phyloP scores from a whole-genome alignment of 2,329 filamentous ascomycete species.

The Cladorrhinum sp. region DNA sequence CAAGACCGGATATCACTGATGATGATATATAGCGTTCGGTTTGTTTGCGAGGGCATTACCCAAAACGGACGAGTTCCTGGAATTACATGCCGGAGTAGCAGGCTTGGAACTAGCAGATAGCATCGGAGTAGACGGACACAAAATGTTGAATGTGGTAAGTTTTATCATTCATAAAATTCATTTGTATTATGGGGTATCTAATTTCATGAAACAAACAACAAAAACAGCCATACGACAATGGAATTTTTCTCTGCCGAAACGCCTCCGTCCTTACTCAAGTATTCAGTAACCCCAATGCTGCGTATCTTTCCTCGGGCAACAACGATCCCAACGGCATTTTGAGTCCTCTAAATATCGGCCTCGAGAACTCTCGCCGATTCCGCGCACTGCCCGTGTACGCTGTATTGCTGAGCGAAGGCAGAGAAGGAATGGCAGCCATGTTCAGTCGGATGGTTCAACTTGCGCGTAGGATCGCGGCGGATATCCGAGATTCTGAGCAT shows the following conservation, averaged over 20 bases:
- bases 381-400: constrained; percentile 87
- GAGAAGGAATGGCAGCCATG: constrained; percentile 64
- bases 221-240: constrained; percentile 77
- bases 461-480: constrained; percentile 63
- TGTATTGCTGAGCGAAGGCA: constrained; percentile 71
- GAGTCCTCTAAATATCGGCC: constrained; percentile 81
- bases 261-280: constrained; percentile 56
- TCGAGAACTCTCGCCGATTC: constrained; percentile 91
- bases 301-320: constrained; percentile 60
- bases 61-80: constrained; percentile 52
- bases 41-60: constrained; percentile 71
- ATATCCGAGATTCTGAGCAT: constrained; percentile 56
- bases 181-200: background rate
- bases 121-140: constrained; percentile 83
- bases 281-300: constrained; percentile 82
- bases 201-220: background rate
- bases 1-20: background rate
- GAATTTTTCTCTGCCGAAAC: constrained; percentile 78
- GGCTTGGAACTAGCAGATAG: constrained; percentile 82
- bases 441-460: constrained; percentile 70
- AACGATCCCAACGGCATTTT: constrained; percentile 49
- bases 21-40: constrained; percentile 64
- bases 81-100: constrained; percentile 48
- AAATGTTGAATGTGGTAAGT: constrained; percentile 81
- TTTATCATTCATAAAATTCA: constrained; percentile 2